These are phyloP conservation scores for Ogataea saltuana DNA, from an alignment of 805 yeast species.

Conservation along the genomic window DNA sequence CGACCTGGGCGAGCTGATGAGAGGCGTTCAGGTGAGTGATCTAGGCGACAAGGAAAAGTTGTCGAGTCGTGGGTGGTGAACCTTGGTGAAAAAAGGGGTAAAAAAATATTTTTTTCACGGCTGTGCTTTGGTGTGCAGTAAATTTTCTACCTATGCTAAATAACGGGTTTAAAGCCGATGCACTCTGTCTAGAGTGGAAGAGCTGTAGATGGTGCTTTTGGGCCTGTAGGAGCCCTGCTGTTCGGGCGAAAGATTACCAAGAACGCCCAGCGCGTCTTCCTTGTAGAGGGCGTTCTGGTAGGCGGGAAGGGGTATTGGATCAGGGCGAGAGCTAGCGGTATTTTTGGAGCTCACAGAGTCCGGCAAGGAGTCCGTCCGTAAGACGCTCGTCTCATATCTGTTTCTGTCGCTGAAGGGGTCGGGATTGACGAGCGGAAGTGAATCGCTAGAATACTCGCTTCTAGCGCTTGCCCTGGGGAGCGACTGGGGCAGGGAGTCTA, in stretches of 20 bases:
- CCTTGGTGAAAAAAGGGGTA: too few species aligned
- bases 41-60: conserved; percentile 48
- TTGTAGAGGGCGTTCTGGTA: not conserved
- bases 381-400: not conserved
- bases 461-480: too few species aligned
- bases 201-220: conserved; percentile 14
- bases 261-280: not conserved
- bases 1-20: conserved; percentile 75
- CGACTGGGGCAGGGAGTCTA: conserved; percentile 2
- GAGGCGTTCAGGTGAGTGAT: conserved; percentile 61
- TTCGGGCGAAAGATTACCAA: not conserved
- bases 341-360: too few species aligned
- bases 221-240: conserved; percentile 4
- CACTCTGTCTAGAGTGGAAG: conserved; percentile 13
- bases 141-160: too few species aligned
- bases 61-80: conserved; percentile 58
- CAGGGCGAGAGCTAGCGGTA: too few species aligned
- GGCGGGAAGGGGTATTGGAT: too few species aligned
- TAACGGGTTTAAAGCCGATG: too few species aligned
- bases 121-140: too few species aligned
- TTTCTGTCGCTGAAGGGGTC: conserved; percentile 13
- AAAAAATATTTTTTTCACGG: not conserved
- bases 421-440: not conserved
- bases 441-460: conserved; percentile 4
- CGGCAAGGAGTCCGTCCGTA: too few species aligned